These are phyloP conservation scores for Mycena crocata DNA, from an alignment of 768 basidiomycete genomes.

Conservation along the genomic window DNA sequence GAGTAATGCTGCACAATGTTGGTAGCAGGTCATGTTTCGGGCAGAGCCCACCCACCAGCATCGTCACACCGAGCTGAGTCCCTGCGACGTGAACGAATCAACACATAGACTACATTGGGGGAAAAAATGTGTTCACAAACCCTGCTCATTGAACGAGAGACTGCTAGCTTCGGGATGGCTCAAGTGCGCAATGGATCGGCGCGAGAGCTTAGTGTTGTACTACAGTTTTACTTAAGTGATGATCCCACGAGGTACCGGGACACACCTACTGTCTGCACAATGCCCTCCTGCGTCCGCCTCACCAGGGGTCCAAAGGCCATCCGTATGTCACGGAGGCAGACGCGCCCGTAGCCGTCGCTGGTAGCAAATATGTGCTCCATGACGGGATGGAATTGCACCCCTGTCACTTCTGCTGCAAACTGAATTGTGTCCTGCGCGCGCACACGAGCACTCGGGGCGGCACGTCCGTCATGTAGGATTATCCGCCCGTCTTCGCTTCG, in stretches of 20 bases:
- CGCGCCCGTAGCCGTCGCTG: constrained; percentile 66
- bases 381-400: constrained; percentile 73
- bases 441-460: constrained; percentile 36
- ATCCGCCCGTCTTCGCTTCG: constrained; percentile 79
- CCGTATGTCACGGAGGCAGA: constrained; percentile 75
- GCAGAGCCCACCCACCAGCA: constrained; percentile 61
- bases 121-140: constrained; percentile 48
- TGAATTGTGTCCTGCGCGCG: constrained; percentile 65
- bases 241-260: not conserved
- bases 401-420: constrained; percentile 67
- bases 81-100: constrained; percentile 52
- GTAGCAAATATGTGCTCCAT: constrained; percentile 79
- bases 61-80: constrained; percentile 70
- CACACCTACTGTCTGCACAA: constrained; percentile 62
- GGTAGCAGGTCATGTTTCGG: not conserved
- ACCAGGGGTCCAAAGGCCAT: constrained; percentile 76
- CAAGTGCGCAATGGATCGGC: constrained; percentile 50
- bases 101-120: not conserved
- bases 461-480: constrained; percentile 70
- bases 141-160: constrained; percentile 74
- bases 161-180: constrained; percentile 77
- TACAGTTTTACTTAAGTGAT: constrained; percentile 29
- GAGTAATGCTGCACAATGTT: constrained; percentile 62
- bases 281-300: constrained; percentile 59
- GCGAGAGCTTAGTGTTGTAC: constrained; percentile 60